Percentiles rank a stretch among this genome's conserved stretches.
phyloP scores from a whole-genome alignment of 352 stramenopile genomes.

The Phytophthora tentaculata region DNA sequence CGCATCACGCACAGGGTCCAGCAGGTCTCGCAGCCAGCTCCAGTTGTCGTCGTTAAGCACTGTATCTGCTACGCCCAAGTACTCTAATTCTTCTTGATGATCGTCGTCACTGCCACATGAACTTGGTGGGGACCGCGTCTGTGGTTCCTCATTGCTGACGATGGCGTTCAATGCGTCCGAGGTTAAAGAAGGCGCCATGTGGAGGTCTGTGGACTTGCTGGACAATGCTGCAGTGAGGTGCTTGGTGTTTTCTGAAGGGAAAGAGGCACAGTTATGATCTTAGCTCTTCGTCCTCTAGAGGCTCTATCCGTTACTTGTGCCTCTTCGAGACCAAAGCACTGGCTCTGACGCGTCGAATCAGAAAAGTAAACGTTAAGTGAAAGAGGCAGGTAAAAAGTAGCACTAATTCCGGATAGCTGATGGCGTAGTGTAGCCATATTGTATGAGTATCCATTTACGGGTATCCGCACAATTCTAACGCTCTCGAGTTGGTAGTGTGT shows the following conservation, averaged over 20 bases:
- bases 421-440: too few relatives aligned
- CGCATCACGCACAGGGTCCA: conserved; percentile 25
- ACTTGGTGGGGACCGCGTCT: conserved; percentile 8
- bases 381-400: neutral
- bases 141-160: conserved; percentile 1
- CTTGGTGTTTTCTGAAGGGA: neutral
- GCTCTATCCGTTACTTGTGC: conserved; percentile 29
- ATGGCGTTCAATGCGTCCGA: conserved; percentile 9
- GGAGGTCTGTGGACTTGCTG: conserved; percentile 1
- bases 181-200: conserved; percentile 17
- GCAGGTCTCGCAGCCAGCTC: conserved; percentile 34
- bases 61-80: conserved; percentile 33
- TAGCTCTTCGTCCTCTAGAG: conserved; percentile 2
- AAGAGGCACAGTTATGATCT: neutral
- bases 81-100: conserved; percentile 20
- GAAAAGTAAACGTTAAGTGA: conserved; percentile 9
- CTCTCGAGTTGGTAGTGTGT: too few relatives aligned
- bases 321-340: conserved; percentile 24
- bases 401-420: neutral
- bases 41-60: conserved; percentile 39
- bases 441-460: too few relatives aligned
- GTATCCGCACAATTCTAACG: too few relatives aligned
- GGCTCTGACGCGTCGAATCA: conserved; percentile 11
- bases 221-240: conserved; percentile 4
- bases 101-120: conserved; percentile 29